phyloP scores from a whole-genome alignment of 169 alveolate species.

The Amoebophrya sp. region DNA sequence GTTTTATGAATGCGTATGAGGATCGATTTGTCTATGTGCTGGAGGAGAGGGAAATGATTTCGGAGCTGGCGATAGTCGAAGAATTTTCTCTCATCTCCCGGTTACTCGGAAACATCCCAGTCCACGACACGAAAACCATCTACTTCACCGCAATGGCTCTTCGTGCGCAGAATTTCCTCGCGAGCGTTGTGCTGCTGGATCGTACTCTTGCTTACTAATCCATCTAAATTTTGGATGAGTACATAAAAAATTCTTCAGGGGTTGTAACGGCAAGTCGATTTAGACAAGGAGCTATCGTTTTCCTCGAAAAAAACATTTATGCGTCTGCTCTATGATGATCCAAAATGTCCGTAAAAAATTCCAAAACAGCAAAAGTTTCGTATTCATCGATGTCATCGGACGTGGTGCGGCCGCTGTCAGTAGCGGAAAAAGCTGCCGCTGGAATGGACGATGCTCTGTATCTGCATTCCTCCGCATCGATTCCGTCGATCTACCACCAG shows the following conservation, averaged over 20 bases:
- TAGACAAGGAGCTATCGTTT: no score
- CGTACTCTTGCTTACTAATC: no score
- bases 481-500: background rate
- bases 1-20: conserved; percentile 7
- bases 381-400: background rate
- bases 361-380: no score
- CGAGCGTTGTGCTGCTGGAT: background rate
- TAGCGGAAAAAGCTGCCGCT: background rate
- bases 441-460: background rate
- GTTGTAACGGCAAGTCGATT: no score
- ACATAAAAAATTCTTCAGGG: no score
- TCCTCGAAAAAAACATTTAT: no score
- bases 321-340: no score
- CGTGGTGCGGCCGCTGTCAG: background rate
- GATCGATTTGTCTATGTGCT: background rate
- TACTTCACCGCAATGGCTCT: background rate
- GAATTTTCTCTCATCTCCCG: background rate
- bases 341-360: no score
- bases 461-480: background rate
- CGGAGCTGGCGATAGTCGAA: conserved; percentile 5
- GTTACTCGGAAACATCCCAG: background rate
- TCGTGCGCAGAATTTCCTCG: background rate
- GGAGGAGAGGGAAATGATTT: background rate
- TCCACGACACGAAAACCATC: background rate
- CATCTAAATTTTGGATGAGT: no score